Conservation (phyloP, 495 filamentous ascomycete species). For the Tricharina praecox region DNA sequence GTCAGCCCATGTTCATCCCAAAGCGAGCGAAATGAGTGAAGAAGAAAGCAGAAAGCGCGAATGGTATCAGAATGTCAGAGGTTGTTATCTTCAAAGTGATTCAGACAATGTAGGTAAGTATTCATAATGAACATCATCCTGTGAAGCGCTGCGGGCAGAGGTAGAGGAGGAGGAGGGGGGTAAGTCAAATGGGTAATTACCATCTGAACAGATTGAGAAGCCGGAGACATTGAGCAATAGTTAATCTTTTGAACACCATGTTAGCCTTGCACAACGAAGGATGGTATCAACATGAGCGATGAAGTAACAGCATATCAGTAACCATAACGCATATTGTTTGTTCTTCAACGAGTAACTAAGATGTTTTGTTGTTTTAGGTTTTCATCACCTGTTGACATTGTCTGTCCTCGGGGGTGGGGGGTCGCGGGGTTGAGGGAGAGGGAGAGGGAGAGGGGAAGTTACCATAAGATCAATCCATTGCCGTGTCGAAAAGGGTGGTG, state of each 20-base stretch:
- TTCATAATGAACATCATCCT: constrained; percentile 8
- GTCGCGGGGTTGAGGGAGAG: not conserved
- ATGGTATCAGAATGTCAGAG: constrained; percentile 8
- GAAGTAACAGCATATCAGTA: constrained; percentile 2
- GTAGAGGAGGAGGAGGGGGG: not conserved
- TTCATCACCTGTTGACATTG: constrained; percentile 5
- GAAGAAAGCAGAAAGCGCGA: not conserved
- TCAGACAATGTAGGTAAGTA: constrained; percentile 13
- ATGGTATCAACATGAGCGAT: not conserved
- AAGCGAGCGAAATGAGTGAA: not conserved
- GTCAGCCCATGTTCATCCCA: too few species aligned
- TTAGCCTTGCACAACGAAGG: too few species aligned
- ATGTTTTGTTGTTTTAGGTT: constrained; percentile 8
- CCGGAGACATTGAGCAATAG: too few species aligned
- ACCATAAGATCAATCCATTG: too few species aligned
- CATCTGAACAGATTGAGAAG: too few species aligned
- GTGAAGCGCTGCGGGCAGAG: not conserved
- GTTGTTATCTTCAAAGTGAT: constrained; percentile 9
- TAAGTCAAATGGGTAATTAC: not conserved
- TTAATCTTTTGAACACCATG: too few species aligned
- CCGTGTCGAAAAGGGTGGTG: too few species aligned
- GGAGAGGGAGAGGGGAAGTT: too few species aligned
- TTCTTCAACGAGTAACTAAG: constrained; percentile 6
- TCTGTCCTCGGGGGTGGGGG: not conserved
- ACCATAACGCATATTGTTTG: constrained; percentile 11